Evolutionary conservation across 306 rosid species (phyloP), one percentile per base, ranked within the genome.

Genomic region (Trifolium pratense): DNA sequence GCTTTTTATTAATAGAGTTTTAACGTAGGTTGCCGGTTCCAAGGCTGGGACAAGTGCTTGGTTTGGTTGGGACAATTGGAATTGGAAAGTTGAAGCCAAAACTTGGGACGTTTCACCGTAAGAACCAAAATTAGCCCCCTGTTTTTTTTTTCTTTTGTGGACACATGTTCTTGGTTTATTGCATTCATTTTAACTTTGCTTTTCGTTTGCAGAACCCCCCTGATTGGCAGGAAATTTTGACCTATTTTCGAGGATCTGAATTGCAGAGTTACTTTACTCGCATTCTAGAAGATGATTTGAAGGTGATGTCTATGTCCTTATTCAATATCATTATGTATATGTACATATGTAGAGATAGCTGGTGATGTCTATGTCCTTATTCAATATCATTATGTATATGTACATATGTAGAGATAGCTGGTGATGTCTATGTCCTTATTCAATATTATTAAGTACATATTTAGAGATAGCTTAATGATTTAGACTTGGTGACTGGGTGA

Each of bases 1-100:
- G 80, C 32, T 70, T 70, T n/a, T n/a, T 79, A 8, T 40, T 7
- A 7, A 18, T 1, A 23, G 16, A 75, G 20, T 71, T 67, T 45
- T 59, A 21, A 79, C 80, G 56, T 83, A 94, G 98, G 96, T 69
- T 94, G 68, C 99, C 99, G 0, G 91, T 91, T 71, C 99, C 99
- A 2, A 87, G 97, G 86, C 99, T 97, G 0, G 99, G 99, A 46
- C 97, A 94, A 74, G 99, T 94, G 76, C 96, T 94, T 70, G 99
- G 99, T 13, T 81, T 94, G 84, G 99, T 94, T 71, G 99, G 99
- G 58, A 91, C 96, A 1, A 94, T 91, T 67, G 99, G 99, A 49
- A 94, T 91, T 74, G 99, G 99, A 61, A 94, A 94, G 84, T 94
- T 94, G 88, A 89, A 94, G 70, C 99, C 99, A n/a, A 1, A 94